Evolutionary conservation across 768 basidiomycete species (phyloP), one percentile per base, ranked within the genome.

Genomic region (Termitomyces sp.): DNA sequence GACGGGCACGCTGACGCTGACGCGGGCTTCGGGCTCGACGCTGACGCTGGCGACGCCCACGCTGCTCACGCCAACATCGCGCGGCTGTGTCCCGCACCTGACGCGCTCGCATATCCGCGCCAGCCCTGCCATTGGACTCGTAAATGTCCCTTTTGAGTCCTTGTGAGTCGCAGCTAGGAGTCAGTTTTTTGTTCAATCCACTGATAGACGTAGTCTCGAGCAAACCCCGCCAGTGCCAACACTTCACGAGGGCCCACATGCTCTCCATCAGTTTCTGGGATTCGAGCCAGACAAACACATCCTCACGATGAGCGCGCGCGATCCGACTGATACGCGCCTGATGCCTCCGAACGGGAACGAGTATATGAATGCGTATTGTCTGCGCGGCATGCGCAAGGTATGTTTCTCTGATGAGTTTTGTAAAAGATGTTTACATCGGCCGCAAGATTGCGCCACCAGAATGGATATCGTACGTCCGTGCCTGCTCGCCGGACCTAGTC

Each of bases 321-420:
- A 93, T 71, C 87, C 88, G 0, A 67, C 71, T 40, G 84, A 90
- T 65, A 72, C 68, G 5, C 70, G 79, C 43, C 83, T 83, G 58
- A 85, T 90, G 80, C 90, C 90, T 0, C 72, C 88, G 0, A 93
- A 91, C 58, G 82, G 84, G 3, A 81, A 83, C 35, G 60, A 73
- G 6, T 72, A 78, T 57, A 68, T 90, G 11, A 76, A 77, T 3
- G 83, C 81, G 0, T 71, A 76, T 32, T 84, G 84, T 51, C 68
- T 86, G 26, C 74, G 88, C 10, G 91, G 91, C 9, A 82, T 90
- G 1, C 78, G 82, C 24, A 87, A 85, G 82, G 88, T 87, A 32
- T 24, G 71, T 53, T 32, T 2, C 10, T n/a, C n/a, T n/a, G n/a
- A n/a, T n/a, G n/a, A n/a, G 1, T 6, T 2, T 4, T 1, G 14